These are phyloP conservation scores for Arthrobotrys conoides DNA, from an alignment of 2,329 filamentous ascomycete genomes.

Conservation along the genomic window DNA sequence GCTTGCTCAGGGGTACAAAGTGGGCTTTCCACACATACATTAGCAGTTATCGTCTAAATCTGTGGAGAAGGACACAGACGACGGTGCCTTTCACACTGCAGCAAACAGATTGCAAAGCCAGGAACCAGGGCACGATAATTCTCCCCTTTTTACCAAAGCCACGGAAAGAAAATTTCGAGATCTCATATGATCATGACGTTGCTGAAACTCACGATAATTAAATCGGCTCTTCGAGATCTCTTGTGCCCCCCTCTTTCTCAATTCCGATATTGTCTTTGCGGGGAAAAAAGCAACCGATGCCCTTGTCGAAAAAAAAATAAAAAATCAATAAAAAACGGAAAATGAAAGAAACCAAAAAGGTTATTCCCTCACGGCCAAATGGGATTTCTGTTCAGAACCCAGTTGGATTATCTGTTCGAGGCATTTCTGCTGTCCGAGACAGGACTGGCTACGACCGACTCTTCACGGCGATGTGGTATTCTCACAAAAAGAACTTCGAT, in stretches of 20 bases:
- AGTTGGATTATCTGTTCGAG: conserved; percentile 40
- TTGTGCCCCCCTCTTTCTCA: conserved; percentile 16
- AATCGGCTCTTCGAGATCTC: conserved; percentile 28
- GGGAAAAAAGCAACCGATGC: conserved; percentile 28
- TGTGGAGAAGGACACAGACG: conserved; percentile 52
- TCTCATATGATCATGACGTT: conserved; percentile 61
- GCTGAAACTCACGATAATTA: conserved; percentile 52
- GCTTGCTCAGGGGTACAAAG: conserved; percentile 52
- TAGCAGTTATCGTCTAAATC: conserved; percentile 10
- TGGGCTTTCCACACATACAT: not conserved
- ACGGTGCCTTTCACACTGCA: conserved; percentile 29
- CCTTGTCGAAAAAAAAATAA: not conserved
- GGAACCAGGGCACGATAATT: conserved; percentile 53
- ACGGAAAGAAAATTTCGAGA: conserved; percentile 42
- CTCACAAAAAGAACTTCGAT: conserved; percentile 44
- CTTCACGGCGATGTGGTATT: conserved; percentile 30
- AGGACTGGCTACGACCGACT: conserved; percentile 46
- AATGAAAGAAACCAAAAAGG: not conserved
- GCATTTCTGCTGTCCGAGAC: conserved; percentile 60
- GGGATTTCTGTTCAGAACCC: conserved; percentile 23
- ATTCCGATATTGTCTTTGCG: conserved; percentile 33
- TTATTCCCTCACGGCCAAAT: conserved; percentile 50
- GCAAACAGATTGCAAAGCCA: conserved; percentile 36
- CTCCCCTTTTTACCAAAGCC: conserved; percentile 57
- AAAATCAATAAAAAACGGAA: not conserved